phyloP scores from a whole-genome alignment of 2,329 filamentous ascomycete species.

The Uncinocarpus reesii region DNA sequence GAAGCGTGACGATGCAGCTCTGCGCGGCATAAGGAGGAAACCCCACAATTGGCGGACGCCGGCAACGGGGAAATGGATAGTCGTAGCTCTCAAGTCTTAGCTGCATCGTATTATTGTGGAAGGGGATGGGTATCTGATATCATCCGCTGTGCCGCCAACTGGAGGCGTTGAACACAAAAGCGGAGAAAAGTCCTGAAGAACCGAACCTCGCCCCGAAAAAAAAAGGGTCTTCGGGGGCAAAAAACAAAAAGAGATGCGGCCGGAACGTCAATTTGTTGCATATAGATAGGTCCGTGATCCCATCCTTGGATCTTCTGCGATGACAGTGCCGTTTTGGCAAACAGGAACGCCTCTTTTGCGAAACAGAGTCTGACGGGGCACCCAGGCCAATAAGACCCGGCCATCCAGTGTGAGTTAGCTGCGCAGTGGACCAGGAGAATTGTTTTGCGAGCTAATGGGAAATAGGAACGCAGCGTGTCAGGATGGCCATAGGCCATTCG shows the following conservation, averaged over 20 bases:
- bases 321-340: slow-evolving; percentile 4
- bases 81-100: not conserved
- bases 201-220: slow-evolving; percentile 6
- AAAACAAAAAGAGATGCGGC: slow-evolving; percentile 6
- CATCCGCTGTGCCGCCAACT: slow-evolving; percentile 10
- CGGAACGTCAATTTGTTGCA: slow-evolving; percentile 10
- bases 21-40: not conserved
- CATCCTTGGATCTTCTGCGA: slow-evolving; percentile 4
- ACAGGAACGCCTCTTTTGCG: slow-evolving; percentile 1
- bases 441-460: not conserved
- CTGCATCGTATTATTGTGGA: not conserved
- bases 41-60: not conserved
- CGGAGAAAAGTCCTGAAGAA: slow-evolving; percentile 7
- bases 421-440: not conserved
- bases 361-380: not conserved
- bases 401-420: not conserved
- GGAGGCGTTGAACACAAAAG: not conserved
- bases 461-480: not conserved
- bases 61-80: not conserved
- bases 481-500: no score
- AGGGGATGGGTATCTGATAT: not conserved
- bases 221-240: not conserved
- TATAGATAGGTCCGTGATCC: slow-evolving; percentile 9
- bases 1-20: no score
- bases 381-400: slow-evolving; percentile 7